Evolutionary conservation across 192 early-diverging fungal genomes (phyloP).

Genomic region (Nowakowskiella sp.): DNA sequence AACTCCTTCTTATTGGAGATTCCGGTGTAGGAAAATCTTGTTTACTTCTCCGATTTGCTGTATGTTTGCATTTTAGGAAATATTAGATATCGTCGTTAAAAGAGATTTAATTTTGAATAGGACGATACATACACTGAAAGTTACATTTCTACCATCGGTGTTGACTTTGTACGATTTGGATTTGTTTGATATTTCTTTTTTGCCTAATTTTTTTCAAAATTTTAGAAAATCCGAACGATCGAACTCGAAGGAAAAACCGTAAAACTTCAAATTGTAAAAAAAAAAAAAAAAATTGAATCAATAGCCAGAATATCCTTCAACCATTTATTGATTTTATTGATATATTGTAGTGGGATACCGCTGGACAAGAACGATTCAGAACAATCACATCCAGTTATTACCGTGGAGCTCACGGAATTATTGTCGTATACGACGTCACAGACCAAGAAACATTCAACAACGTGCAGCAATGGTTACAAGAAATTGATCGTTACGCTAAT

Average conservation of each 20-base stretch:
- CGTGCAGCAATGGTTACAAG: conserved; percentile 97
- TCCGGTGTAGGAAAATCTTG: conserved; percentile 98
- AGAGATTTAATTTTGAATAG: conserved; percentile 12
- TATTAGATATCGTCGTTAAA: not conserved
- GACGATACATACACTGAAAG: conserved; percentile 98
- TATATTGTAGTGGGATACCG: conserved; percentile 80
- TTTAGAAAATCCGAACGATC: conserved; percentile 95
- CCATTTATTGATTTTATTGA: not conserved
- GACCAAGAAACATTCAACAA: conserved; percentile 91
- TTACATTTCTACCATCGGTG: conserved; percentile 97
- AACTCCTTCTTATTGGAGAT: conserved; percentile 97
- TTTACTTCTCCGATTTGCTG: conserved; percentile 89
- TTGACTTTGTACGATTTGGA: conserved; percentile 80
- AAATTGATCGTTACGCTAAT: conserved; percentile 95
- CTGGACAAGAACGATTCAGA: conserved; percentile 97
- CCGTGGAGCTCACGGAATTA: conserved; percentile 95
- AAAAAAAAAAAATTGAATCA: conserved; percentile 1
- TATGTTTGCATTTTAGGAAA: conserved; percentile 17
- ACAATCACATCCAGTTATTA: conserved; percentile 98
- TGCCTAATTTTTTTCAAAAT: conserved; percentile 1
- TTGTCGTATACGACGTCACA: conserved; percentile 98
- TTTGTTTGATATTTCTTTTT: not conserved
- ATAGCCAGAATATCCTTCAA: not conserved
- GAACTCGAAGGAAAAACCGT: conserved; percentile 98
- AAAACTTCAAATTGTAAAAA: conserved; percentile 87